Base-by-base conservation (phyloP, 2,329 filamentous ascomycete genomes). In the Fusarium camptoceras region DNA sequence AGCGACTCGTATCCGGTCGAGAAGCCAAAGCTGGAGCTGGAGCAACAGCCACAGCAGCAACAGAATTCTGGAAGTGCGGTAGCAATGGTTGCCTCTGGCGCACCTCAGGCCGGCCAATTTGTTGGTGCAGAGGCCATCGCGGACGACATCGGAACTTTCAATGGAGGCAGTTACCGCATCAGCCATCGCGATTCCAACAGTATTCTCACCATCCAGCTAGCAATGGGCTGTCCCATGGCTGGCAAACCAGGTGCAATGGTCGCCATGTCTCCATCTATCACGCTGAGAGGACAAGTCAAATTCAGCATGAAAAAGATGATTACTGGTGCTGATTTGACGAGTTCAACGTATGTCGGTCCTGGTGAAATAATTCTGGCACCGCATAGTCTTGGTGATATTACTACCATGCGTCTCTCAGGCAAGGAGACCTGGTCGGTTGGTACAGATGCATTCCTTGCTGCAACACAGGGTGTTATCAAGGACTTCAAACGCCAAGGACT, bases 111-210 rank as follows among this genome's bases (percentile, higher is more conserved):
- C 18, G 79, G 81, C 31, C 86, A 91, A 60, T 94, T 95, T 69
- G 78, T 84, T 8, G 92, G 92, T 30, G 89, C 87, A 0, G 66
- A 62, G 37, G 83, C 91, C 1, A 86, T 87, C 1, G 84, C 89
- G 30, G 96, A 98, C 79, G 94, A 97, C 73, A 89, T 97, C 3
- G 96, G 96, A n/a, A 96, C 92, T 0, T 99, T 98, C 84, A 98
- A 98, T 78, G 96, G 96, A 18, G 96, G 96, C 15, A 95, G 92
- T 76, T 99, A 95, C 78, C 88, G 96, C 44, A 94, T 98, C 77
- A 96, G 93, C 76, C 96, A 99, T 77, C 87, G 96, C 24, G 94
- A 98, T 79, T 91, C 89, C 62, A 99, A 98, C 79, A 94, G 92
- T 2, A 91, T 98, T 71, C 81, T 98, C 66, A 98, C 94, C 0